Evolutionary conservation across 2,329 filamentous ascomycete species (phyloP).

Genomic region (Fusarium ambrosium): DNA sequence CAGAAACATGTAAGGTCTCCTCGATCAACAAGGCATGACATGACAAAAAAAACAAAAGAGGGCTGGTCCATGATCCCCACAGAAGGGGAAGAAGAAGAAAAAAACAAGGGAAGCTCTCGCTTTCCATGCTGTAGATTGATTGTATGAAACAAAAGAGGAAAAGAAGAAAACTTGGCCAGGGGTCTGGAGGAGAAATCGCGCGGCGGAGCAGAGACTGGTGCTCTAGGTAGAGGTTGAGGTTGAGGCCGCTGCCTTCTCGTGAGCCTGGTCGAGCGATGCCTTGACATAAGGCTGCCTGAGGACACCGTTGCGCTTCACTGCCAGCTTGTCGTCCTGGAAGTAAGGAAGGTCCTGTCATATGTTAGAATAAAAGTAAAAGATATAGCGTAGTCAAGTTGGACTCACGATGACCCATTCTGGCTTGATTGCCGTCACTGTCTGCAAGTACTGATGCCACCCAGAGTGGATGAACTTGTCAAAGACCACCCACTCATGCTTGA

Average conservation of each 20-base stretch:
- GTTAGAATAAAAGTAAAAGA: neutral
- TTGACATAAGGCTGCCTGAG: neutral
- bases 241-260: neutral
- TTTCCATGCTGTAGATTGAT: neutral
- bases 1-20: neutral
- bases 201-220: neutral
- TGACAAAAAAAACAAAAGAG: too few species aligned
- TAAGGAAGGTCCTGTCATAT: neutral
- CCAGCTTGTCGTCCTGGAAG: neutral
- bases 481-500: neutral
- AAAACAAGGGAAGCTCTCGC: neutral
- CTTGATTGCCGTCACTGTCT: neutral
- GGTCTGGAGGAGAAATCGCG: too few species aligned
- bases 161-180: too few species aligned
- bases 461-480: neutral
- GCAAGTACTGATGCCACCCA: neutral
- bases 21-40: too few species aligned
- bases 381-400: neutral
- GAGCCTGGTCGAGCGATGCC: neutral
- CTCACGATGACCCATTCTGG: neutral
- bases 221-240: neutral
- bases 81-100: neutral
- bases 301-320: neutral
- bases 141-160: neutral
- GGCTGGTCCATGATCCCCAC: too few species aligned